Percentiles rank a stretch among this genome's conserved stretches.
Evolutionary conservation across 2,329 filamentous ascomycete species (phyloP).

Genomic region (Diplodia scrobiculata): DNA sequence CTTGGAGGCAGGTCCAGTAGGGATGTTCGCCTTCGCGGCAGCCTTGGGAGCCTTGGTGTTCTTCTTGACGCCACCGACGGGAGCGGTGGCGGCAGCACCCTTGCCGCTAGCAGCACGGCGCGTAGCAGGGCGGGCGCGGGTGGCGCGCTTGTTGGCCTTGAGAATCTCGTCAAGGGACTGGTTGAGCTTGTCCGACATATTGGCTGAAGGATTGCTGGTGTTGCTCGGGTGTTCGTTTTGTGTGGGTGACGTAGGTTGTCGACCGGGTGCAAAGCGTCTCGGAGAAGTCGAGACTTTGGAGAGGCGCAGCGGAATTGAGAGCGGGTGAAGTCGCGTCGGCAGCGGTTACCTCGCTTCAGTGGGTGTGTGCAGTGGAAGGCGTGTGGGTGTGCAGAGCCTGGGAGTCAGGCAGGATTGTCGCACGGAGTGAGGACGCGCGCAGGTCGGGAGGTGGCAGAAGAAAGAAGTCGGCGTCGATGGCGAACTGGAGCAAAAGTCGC

Average conservation of each 20-base stretch:
- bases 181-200: slow-evolving; percentile 88
- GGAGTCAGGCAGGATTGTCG: slow-evolving; percentile 19
- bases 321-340: slow-evolving; percentile 10
- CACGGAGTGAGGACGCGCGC: slow-evolving; percentile 16
- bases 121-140: slow-evolving; percentile 53
- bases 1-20: slow-evolving; percentile 64
- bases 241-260: slow-evolving; percentile 24
- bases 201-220: slow-evolving; percentile 12
- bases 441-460: slow-evolving; percentile 5
- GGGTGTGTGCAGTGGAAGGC: slow-evolving; percentile 4
- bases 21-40: slow-evolving; percentile 59
- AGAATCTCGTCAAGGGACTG: slow-evolving; percentile 97
- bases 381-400: slow-evolving; percentile 8
- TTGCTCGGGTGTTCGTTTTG: slow-evolving; percentile 27
- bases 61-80: slow-evolving; percentile 86
- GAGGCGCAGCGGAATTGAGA: background rate
- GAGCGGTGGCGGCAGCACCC: slow-evolving; percentile 63
- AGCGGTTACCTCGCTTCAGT: slow-evolving; percentile 14
- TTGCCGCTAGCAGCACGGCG: slow-evolving; percentile 53
- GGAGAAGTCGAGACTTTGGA: background rate
- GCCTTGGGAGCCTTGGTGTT: slow-evolving; percentile 62
- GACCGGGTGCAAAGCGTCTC: slow-evolving; percentile 11
- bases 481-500: background rate
- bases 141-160: slow-evolving; percentile 66
- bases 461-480: background rate